Evolutionary conservation across 169 alveolate species (phyloP), one percentile per base, ranked within the genome.

Genomic region (Plasmodium gallinaceum): DNA sequence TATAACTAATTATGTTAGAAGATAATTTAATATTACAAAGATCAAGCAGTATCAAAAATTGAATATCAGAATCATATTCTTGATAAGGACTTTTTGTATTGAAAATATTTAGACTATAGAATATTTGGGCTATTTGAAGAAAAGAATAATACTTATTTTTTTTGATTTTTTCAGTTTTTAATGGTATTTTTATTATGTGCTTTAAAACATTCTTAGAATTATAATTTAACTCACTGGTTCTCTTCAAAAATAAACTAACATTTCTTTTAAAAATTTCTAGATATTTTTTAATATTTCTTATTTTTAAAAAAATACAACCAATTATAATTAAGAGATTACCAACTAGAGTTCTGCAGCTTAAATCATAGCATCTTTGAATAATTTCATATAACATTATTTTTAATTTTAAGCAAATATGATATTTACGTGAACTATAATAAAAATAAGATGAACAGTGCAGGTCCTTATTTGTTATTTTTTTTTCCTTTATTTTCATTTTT

Each of bases 71-170:
- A 37, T 86, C 86, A 64, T 71, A 86, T 24, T 86, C 88, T 26
- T 86, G 43, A 1, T 57, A 20, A n/a, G 69, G 57, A 20, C 2
- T 32, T 8, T 46, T 43, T 26, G 58, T 71, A 86, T 52, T 46
- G 51, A 32, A 70, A 45, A 86, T 60, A 32, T 86, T 86, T 5
- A 86, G 20, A 14, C 74, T 68, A 24, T 51, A 86, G 70, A 58
- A 86, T 51, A 86, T 71, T 64, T 86, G 92, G 5, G 92, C 64
- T 37, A 61, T 69, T 54, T 86, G 92, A 46, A 86, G 75, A 73
- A 86, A 71, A 37, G 88, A n/a, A 52, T 71, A 86, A 71, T 86
- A 72, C 20, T 71, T 71, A 42, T 51, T 71, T 26, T 51, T n/a
- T 46, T 20, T 57, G 2, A 64, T 64, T 18, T 69, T 57, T 54